A percentile compares a stretch with the other conserved stretches of the same genome.
phyloP scores from a whole-genome alignment of 176 grass and related monocot species.

The Aegilops tauschii region DNA sequence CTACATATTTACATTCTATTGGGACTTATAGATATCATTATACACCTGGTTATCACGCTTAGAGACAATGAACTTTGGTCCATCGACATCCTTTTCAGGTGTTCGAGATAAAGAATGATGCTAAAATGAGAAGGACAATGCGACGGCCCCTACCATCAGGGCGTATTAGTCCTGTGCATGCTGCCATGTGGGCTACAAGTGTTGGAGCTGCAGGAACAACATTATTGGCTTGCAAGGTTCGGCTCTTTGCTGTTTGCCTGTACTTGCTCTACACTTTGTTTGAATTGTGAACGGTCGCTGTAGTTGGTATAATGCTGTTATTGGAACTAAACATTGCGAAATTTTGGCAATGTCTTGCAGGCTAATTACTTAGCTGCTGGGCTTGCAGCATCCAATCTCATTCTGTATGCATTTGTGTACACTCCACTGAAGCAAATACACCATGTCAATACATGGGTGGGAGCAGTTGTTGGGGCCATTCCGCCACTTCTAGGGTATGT shows the following conservation, averaged over 20 bases:
- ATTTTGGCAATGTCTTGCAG: conserved; percentile 71
- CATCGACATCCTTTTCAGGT: conserved; percentile 32
- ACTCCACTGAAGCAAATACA: conserved; percentile 99
- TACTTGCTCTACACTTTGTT: neutral
- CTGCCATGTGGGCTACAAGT: conserved; percentile 87
- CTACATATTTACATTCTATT: conserved; percentile 7
- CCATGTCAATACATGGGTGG: conserved; percentile 96
- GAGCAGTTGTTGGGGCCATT: conserved; percentile 94
- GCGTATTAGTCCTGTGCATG: conserved; percentile 71
- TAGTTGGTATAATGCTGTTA: conserved; percentile 8
- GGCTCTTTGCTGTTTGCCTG: conserved; percentile 27
- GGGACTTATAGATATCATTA: conserved; percentile 6
- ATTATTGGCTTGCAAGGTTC: conserved; percentile 84
- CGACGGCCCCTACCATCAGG: conserved; percentile 77
- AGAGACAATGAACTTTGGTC: neutral
- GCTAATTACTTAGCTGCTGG: conserved; percentile 78
- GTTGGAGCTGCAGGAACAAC: conserved; percentile 75
- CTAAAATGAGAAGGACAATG: conserved; percentile 92
- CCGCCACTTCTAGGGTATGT: conserved; percentile 92
- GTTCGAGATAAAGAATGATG: conserved; percentile 93
- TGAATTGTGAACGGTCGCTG: neutral
- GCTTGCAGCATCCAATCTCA: conserved; percentile 80
- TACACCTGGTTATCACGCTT: neutral
- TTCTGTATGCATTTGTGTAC: conserved; percentile 94
- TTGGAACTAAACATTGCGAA: conserved; percentile 48